Evolutionary conservation across 257 asterid genomes (phyloP).

Genomic region (Galeopsis tetrahit): DNA sequence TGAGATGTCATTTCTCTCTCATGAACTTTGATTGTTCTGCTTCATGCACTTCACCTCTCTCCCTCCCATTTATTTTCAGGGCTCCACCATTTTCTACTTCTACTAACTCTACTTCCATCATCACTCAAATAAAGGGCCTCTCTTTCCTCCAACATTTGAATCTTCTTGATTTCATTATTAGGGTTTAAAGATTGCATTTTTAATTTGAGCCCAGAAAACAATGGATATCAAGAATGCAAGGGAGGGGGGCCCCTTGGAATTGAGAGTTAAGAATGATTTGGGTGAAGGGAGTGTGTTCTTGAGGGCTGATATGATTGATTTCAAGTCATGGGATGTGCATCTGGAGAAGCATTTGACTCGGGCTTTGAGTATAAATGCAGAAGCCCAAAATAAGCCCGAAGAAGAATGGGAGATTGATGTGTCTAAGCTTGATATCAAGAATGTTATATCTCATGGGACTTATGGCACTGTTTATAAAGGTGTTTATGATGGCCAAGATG

Average conservation of each 20-base stretch:
- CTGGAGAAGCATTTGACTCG: constrained; percentile 61
- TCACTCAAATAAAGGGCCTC: background rate
- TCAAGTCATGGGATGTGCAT: constrained; percentile 64
- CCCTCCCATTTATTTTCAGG: constrained; percentile 32
- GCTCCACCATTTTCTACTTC: constrained; percentile 31
- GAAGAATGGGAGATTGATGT: constrained; percentile 67
- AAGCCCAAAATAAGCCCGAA: constrained; percentile 37
- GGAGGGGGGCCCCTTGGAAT: constrained; percentile 31
- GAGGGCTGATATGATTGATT: constrained; percentile 72
- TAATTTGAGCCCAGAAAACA: background rate
- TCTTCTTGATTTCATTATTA: constrained; percentile 1
- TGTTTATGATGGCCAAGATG: constrained; percentile 59
- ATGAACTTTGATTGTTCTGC: constrained; percentile 16
- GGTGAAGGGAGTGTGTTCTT: constrained; percentile 35
- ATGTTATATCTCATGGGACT: constrained; percentile 67
- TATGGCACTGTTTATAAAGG: constrained; percentile 65
- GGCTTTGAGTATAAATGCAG: constrained; percentile 46
- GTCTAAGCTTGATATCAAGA: constrained; percentile 53
- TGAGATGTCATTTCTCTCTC: constrained; percentile 36
- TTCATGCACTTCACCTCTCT: constrained; percentile 19
- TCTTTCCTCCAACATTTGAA: constrained; percentile 1
- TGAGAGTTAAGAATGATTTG: constrained; percentile 15
- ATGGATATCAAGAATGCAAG: constrained; percentile 40
- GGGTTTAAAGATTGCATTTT: background rate
- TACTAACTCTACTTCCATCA: background rate